Evolutionary conservation across 768 basidiomycete genomes (phyloP).

Genomic region (Boletellus sp.): DNA sequence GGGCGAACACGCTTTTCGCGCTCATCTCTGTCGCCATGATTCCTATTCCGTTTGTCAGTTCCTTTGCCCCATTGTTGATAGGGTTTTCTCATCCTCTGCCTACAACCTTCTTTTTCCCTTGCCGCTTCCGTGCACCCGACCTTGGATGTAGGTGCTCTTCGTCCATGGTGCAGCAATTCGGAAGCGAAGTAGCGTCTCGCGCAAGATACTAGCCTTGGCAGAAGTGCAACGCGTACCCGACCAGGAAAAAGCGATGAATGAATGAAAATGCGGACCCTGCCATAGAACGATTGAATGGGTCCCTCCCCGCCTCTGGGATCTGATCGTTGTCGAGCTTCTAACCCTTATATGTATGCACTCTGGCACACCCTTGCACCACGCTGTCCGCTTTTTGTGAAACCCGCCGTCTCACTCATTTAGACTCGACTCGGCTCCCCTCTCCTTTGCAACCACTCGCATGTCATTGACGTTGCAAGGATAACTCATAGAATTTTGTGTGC

Average conservation of each 20-base stretch:
- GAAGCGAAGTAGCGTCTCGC: conserved; percentile 26
- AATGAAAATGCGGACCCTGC: background rate
- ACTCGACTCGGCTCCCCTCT: too few relatives aligned
- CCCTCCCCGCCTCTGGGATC: too few relatives aligned
- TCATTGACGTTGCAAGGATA: too few relatives aligned
- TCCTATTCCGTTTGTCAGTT: conserved; percentile 56
- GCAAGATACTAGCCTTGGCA: conserved; percentile 16
- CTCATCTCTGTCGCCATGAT: conserved; percentile 50
- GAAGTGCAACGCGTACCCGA: background rate
- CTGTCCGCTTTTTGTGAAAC: too few relatives aligned
- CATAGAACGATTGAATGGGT: too few relatives aligned
- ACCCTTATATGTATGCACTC: too few relatives aligned
- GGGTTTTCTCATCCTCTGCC: background rate
- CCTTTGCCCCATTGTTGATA: background rate
- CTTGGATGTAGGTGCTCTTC: conserved; percentile 24
- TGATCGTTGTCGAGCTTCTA: too few relatives aligned
- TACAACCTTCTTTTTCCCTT: background rate
- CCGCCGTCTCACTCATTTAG: too few relatives aligned
- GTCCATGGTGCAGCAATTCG: conserved; percentile 32
- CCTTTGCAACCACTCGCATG: too few relatives aligned
- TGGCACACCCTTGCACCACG: too few relatives aligned
- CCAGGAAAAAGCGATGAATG: background rate
- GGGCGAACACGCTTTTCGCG: conserved; percentile 58
- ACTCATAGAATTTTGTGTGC: too few relatives aligned
- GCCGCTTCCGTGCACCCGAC: background rate